phyloP scores from a whole-genome alignment of 805 yeast genomes.

The Kodamaea laetipori region DNA sequence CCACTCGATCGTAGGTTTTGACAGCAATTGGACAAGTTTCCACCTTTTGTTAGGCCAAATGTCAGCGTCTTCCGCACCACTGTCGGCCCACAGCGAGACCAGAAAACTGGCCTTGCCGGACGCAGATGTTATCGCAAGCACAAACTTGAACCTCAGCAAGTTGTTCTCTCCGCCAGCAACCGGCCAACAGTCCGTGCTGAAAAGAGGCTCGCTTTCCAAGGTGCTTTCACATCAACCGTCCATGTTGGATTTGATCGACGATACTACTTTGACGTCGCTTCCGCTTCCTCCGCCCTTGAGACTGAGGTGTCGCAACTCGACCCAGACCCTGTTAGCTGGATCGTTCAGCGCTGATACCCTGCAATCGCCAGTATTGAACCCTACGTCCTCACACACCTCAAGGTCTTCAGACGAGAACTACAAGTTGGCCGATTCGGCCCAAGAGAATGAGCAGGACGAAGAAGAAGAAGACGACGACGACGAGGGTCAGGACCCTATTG shows the following conservation, averaged over 20 bases:
- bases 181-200: background rate
- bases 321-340: slow-evolving; percentile 11
- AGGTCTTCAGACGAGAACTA: slow-evolving; percentile 6
- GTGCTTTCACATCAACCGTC: slow-evolving; percentile 37
- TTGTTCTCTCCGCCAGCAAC: slow-evolving; percentile 10
- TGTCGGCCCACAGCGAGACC: background rate
- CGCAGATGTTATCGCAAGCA: slow-evolving; percentile 16
- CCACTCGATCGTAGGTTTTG: background rate
- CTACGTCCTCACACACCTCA: background rate
- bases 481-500: slow-evolving; percentile 41
- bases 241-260: slow-evolving; percentile 50
- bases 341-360: background rate
- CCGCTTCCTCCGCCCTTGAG: slow-evolving; percentile 54
- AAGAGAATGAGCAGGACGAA: slow-evolving; percentile 18
- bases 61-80: background rate
- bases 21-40: background rate
- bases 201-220: slow-evolving; percentile 1
- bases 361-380: slow-evolving; percentile 6
- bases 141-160: slow-evolving; percentile 17
- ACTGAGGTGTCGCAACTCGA: slow-evolving; percentile 15
- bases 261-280: slow-evolving; percentile 49
- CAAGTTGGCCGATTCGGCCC: slow-evolving; percentile 6
- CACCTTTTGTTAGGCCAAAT: background rate
- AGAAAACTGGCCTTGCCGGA: slow-evolving; percentile 11
- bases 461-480: slow-evolving; percentile 22